Base-by-base conservation (phyloP, 208 protist species). In the Trypanosoma cruzi region DNA sequence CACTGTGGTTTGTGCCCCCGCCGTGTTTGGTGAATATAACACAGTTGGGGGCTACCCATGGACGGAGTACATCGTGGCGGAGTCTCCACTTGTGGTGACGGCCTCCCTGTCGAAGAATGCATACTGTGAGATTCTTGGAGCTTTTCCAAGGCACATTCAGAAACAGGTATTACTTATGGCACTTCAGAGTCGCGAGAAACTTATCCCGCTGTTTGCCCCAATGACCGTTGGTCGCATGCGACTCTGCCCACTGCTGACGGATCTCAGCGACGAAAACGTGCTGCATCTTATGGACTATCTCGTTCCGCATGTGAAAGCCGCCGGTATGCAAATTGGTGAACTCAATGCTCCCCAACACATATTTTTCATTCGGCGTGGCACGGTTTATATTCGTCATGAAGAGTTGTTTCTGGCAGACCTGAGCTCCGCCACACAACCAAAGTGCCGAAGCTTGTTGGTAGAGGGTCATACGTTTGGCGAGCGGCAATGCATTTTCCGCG, bases 381-480 rank as follows among this genome's bases (percentile, higher is more conserved):
- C 90, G 1, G 86, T 95, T 57, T 77, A 81, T 26, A 66, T 88
- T 75, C 77, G 87, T 55, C 79, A 69, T 13, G 80, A 88, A 26
- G 71, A 77, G 34, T 64, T 62, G 10, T 50, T 66, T 62, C n/a
- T 68, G 14, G 70, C 46, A 6, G 57, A 65, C 26, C 24, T 32
- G 16, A 48, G 54, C 59, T 18, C 63, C 58, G 29, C 44, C 24
- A 57, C 60, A 4, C 73, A 72, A 58, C 84, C 89, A 5, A 82
- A 68, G 52, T 89, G 82, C 69, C 89, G 86, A 6, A 68, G 68
- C 20, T 48, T 95, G 37, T 73, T 92, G 4, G 71, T 90, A 24
- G 89, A 95, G 42, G 89, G 89, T 18, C 89, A 95, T 71, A 92
- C 84, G 16, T 95, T 88, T 71, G 89, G 89, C 36, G 89, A 95